A percentile compares a stretch with the other conserved stretches of the same genome.
Conservation (phyloP, 305 asterid species). For the Fraxinus greggii region DNA sequence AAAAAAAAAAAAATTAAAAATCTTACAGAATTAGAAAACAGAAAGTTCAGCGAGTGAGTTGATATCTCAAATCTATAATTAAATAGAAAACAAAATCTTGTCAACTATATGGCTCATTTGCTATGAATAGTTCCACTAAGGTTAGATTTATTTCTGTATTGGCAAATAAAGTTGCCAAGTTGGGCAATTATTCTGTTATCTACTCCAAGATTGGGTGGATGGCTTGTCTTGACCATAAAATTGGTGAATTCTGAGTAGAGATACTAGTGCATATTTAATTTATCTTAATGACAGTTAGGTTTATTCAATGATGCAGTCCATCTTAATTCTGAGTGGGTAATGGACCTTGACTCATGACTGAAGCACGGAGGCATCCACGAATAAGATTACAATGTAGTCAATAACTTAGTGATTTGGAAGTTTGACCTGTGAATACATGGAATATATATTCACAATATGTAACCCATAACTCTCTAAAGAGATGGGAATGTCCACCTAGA, state of each 20-base stretch:
- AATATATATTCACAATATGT: not conserved
- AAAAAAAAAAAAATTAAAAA: not conserved
- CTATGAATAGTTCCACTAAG: not conserved
- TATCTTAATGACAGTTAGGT: not conserved
- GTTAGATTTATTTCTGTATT: not conserved
- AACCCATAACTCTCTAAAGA: not conserved
- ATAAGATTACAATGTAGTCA: not conserved
- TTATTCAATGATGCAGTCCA: not conserved
- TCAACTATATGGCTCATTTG: not conserved
- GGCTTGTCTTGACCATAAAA: not conserved
- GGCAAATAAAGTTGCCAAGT: not conserved
- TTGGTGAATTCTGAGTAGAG: not conserved
- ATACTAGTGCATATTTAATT: not conserved
- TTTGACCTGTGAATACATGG: not conserved
- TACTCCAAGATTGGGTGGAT: not conserved
- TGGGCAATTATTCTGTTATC: not conserved
- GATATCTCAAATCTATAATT: not conserved
- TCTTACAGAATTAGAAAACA: not conserved
- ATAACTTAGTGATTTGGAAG: not conserved
- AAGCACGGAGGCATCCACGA: not conserved
- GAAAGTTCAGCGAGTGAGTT: not conserved
- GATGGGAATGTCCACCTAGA: not conserved
- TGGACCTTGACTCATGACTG: not conserved
- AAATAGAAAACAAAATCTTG: not conserved
- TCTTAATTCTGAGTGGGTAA: not conserved